Conservation (phyloP, 345 rosid species). For the Aegle marmelos region DNA sequence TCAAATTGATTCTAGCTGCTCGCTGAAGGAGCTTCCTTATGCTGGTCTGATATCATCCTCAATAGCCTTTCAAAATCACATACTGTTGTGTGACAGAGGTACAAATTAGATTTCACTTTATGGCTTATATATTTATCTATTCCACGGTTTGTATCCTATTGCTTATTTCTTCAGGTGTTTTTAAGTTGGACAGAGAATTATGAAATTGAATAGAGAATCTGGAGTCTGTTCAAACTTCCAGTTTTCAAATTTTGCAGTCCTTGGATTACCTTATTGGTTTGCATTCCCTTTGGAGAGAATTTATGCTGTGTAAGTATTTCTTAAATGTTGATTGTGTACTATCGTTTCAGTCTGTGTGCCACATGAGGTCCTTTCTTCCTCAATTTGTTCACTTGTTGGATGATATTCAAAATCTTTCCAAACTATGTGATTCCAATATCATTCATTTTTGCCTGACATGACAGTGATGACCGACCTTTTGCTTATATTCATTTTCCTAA, state of each 20-base stretch:
- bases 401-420: background rate
- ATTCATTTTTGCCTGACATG: slow-evolving; percentile 1
- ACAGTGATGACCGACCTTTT: background rate
- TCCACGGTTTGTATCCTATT: slow-evolving; percentile 11
- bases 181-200: slow-evolving; percentile 74
- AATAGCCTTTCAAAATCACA: slow-evolving; percentile 43
- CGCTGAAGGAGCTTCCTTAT: slow-evolving; percentile 32
- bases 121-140: slow-evolving; percentile 10
- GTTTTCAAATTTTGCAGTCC: slow-evolving; percentile 68
- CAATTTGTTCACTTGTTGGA: background rate
- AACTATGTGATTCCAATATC: background rate
- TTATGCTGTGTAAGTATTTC: slow-evolving; percentile 59
- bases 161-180: slow-evolving; percentile 21
- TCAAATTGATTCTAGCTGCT: slow-evolving; percentile 35
- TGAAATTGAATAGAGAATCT: slow-evolving; percentile 58
- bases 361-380: background rate
- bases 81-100: slow-evolving; percentile 70
- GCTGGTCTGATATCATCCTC: slow-evolving; percentile 59
- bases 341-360: background rate
- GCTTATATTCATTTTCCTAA: background rate
- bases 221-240: slow-evolving; percentile 55
- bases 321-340: background rate
- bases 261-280: slow-evolving; percentile 91
- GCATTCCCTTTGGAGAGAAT: slow-evolving; percentile 62
- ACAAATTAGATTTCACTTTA: slow-evolving; percentile 2